Base-by-base conservation (phyloP, 495 filamentous ascomycete genomes). In the Neurospora sp. region DNA sequence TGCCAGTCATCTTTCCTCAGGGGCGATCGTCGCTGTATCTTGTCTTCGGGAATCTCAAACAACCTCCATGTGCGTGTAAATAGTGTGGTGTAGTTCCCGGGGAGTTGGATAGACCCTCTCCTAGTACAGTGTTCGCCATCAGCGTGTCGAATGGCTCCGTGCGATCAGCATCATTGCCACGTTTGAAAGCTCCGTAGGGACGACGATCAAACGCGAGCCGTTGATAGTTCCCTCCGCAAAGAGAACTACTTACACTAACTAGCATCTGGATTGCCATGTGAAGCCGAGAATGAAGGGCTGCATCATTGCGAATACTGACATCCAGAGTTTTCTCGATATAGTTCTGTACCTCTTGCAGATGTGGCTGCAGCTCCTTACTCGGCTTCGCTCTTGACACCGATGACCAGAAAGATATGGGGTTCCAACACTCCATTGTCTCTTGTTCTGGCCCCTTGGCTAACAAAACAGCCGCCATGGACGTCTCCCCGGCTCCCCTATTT, bases 301-400 rank as follows among this genome's bases (percentile, higher is more conserved):
- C 24, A 40, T 21, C 34, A 69, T 48, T n/a, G 38, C 10, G 71
- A 34, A 28, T 17, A 36, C 15, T 13, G 71, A 69, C 36, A 72
- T 69, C 10, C 28, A 69, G 48, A 69, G 5, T 37, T 28, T 39
- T 42, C 70, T 40, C 28, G 21, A 10, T 38, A 71, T 21, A 19
- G 36, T 21, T 34, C 19, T 69, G 39, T 43, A 24, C 39, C 24
- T 39, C 19, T 19, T 31, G n/a, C 43, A 11, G 71, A 59, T 71
- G 72, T 43, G 72, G 39, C 54, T 72, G 70, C 73, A 48, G 70
- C 70, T 70, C 31, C 74, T 69, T 74, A 42, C 74, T 72, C 42
- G 21, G 69, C 40, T 45, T 75, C 74, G 74, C 38, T 73, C 39
- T 34, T 70, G 36, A 72, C 66, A 24, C 7, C 6, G 24, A 38